Percentiles rank a stretch among this genome's conserved stretches.
Evolutionary conservation across 163 green algal species (phyloP).

Genomic region (Prototheca cutis): DNA sequence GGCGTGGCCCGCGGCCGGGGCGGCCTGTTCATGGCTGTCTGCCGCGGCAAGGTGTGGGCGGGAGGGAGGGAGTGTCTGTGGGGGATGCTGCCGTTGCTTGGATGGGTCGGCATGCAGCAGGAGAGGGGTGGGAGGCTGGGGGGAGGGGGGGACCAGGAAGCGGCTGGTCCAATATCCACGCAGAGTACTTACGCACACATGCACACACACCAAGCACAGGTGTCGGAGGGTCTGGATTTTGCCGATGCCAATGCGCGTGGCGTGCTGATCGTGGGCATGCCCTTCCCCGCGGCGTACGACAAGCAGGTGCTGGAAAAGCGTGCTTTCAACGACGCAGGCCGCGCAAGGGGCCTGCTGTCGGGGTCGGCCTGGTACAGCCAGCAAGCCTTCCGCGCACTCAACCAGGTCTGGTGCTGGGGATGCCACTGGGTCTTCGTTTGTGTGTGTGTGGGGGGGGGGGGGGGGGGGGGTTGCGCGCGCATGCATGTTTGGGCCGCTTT

Average conservation of each 20-base stretch:
- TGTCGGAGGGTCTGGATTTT: constrained; percentile 95
- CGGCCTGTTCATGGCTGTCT: constrained; percentile 85
- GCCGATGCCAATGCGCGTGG: constrained; percentile 71
- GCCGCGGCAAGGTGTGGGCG: constrained; percentile 75
- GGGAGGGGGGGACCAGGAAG: too few relatives aligned
- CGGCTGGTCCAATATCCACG: too few relatives aligned
- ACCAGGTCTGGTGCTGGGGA: too few relatives aligned
- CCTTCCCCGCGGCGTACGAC: constrained; percentile 63
- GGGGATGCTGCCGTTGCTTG: too few relatives aligned
- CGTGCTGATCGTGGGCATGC: constrained; percentile 89
- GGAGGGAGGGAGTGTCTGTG: neutral
- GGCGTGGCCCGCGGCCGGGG: constrained; percentile 35
- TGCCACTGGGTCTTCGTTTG: too few relatives aligned
- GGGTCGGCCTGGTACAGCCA: constrained; percentile 85
- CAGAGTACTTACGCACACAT: too few relatives aligned
- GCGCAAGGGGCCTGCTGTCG: constrained; percentile 38
- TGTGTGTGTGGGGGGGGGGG: too few relatives aligned
- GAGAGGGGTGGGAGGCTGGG: too few relatives aligned
- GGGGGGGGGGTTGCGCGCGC: too few relatives aligned
- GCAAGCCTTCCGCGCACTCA: constrained; percentile 79
- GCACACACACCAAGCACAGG: constrained; percentile 31
- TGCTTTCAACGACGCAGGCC: constrained; percentile 42
- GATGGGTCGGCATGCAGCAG: too few relatives aligned
- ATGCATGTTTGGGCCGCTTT: too few relatives aligned
- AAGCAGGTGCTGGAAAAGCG: constrained; percentile 48